Evolutionary conservation across 495 filamentous ascomycete species (phyloP), one percentile per base, ranked within the genome.

Genomic region (Lineolata rhizophorae): DNA sequence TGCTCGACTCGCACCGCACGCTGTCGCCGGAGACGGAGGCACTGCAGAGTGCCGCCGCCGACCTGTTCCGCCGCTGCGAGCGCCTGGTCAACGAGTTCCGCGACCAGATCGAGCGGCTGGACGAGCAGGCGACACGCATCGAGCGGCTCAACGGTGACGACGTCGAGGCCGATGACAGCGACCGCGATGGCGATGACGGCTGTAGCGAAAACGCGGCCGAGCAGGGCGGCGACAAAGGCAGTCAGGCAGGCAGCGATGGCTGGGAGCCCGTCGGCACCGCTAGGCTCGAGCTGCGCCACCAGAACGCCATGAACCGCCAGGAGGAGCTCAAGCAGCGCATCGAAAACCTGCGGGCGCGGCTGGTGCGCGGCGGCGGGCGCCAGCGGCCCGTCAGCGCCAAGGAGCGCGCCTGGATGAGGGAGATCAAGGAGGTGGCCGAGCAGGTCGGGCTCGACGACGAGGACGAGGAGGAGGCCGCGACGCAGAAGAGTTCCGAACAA

Each of bases 31-130:
- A 92, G 50, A 87, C 81, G 0, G 60, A 73, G 39, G 55, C 57
- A 4, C 59, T 92, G 17, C 72, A 76, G 22, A 46, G 62, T 31
- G 80, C 77, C 8, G 82, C 78, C 2, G 67, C 82, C 1, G 79
- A 90, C 43, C 57, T 93, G 5, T 91, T 91, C 56, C 62, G 71
- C 11, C 64, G 75, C 15, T 84, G 76, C 42, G 67, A 81, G 43
- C 57, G 72, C 10, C 52, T 92, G 25, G 70, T 68, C 43, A 55
- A 58, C 2, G 80, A 91, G 49, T 59, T 91, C 31, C 52, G 55
- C 18, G 67, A 72, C 20, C 82, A 91, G 47, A 60, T 91, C 27
- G 57, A 48, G 37, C 68, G 71, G 39, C 62, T 70, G 3, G 64
- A 65, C n/a, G 66, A 78, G 48, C 62, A 76, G 3, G 70, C 68